These are phyloP conservation scores for Podila epigama DNA, from an alignment of 192 early-diverging fungal species.

Conservation along the genomic window DNA sequence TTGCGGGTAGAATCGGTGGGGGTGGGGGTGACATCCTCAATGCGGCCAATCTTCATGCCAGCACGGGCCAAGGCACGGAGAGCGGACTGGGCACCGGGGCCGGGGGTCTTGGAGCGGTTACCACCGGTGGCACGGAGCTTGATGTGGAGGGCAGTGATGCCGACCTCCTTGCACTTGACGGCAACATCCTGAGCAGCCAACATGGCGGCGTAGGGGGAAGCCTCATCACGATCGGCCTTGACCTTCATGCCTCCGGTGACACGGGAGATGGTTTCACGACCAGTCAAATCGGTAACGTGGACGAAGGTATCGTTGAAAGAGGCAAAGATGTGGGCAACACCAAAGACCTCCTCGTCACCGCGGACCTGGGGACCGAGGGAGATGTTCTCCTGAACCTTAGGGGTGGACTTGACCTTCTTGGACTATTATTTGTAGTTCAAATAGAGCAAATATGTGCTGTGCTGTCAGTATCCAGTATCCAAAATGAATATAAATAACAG, in stretches of 20 bases:
- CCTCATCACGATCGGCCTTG: constrained; percentile 99
- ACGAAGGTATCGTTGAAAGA: constrained; percentile 99
- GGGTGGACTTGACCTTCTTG: constrained; percentile 81
- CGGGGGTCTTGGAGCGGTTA: constrained; percentile 97
- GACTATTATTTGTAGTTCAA: constrained; percentile 12
- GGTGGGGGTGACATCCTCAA: constrained; percentile 88
- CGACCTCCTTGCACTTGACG: constrained; percentile 98
- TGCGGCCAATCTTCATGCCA: constrained; percentile 99
- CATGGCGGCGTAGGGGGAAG: constrained; percentile 99
- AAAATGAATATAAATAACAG: too few species aligned
- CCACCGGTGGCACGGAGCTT: constrained; percentile 99
- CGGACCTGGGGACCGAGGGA: constrained; percentile 97
- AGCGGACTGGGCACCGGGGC: constrained; percentile 96
- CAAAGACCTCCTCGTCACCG: constrained; percentile 98
- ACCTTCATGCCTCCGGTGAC: constrained; percentile 99
- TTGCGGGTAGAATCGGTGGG: constrained; percentile 98
- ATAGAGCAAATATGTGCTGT: too few species aligned
- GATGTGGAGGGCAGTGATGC: constrained; percentile 99
- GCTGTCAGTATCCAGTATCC: too few species aligned
- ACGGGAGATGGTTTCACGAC: constrained; percentile 98
- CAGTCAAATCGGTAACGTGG: constrained; percentile 99
- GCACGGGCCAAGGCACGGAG: constrained; percentile 99
- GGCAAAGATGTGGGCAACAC: constrained; percentile 99
- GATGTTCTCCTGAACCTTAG: constrained; percentile 87
- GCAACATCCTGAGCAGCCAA: constrained; percentile 99